These are phyloP conservation scores for Sonneratia alba DNA, from an alignment of 345 rosid species.

Conservation along the genomic window DNA sequence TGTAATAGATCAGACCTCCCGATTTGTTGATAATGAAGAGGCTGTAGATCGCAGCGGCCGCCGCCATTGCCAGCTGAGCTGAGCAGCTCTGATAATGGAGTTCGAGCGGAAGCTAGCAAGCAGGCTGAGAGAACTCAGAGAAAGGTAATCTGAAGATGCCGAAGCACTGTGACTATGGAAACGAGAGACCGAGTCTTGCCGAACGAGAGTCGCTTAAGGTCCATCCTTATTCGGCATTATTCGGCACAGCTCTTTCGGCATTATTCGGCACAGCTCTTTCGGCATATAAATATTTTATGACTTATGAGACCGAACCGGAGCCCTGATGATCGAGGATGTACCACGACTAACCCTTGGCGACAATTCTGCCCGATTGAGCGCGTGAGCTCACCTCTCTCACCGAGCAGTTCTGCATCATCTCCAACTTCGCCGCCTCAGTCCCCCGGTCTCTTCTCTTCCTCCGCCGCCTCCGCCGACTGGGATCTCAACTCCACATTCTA, in stretches of 20 bases:
- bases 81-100: neutral
- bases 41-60: constrained; percentile 60
- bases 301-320: neutral
- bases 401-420: neutral
- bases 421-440: neutral
- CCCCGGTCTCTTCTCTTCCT: neutral
- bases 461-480: neutral
- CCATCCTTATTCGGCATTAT: neutral
- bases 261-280: neutral
- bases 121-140: neutral
- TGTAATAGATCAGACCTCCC: constrained; percentile 76
- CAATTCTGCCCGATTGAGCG: neutral
- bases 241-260: neutral
- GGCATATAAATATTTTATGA: neutral
- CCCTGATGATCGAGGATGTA: neutral
- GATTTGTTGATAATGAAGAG: constrained; percentile 85
- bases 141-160: neutral
- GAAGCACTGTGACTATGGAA: no score
- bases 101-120: neutral
- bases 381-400: neutral
- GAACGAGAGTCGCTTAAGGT: neutral
- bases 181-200: neutral
- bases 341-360: neutral
- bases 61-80: constrained; percentile 2
- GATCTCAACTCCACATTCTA: neutral